Evolutionary conservation across 1,284 basidiomycete genomes (phyloP).

Genomic region (Tremellales sp.): DNA sequence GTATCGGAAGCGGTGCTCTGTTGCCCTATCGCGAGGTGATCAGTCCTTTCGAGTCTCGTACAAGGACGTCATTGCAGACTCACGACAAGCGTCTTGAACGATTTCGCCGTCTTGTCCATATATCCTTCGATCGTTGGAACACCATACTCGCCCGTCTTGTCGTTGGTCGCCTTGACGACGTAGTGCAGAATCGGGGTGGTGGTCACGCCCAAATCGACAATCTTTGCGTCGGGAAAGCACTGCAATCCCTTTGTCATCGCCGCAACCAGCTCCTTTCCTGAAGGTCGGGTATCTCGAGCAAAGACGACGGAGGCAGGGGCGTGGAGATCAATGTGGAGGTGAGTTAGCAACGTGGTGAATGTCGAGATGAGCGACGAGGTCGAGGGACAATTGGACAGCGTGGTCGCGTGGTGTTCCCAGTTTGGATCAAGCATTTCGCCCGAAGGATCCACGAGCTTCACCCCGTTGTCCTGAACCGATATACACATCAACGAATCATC

Average conservation of each 20-base stretch:
- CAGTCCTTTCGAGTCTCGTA: neutral
- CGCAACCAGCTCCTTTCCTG: conserved; percentile 73
- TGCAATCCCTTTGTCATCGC: conserved; percentile 80
- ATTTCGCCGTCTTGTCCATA: conserved; percentile 74
- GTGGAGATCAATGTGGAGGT: conserved; percentile 70
- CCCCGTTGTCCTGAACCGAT: conserved; percentile 81
- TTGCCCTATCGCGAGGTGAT: conserved; percentile 57
- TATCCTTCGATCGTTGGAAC: conserved; percentile 83
- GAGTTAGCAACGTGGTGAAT: conserved; percentile 63
- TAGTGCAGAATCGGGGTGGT: conserved; percentile 97
- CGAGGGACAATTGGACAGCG: conserved; percentile 77
- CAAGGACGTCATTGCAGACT: conserved; percentile 36
- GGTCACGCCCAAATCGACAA: conserved; percentile 62
- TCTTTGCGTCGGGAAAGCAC: conserved; percentile 53
- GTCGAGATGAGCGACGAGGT: conserved; percentile 67
- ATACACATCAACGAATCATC: conserved; percentile 3
- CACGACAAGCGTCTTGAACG: conserved; percentile 84
- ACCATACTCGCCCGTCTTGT: conserved; percentile 65
- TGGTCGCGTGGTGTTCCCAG: conserved; percentile 89
- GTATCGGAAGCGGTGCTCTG: conserved; percentile 53
- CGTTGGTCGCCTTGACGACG: conserved; percentile 82
- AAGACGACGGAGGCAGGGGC: conserved; percentile 81
- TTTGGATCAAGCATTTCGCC: conserved; percentile 99
- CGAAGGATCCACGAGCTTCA: conserved; percentile 93
- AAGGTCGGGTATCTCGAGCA: conserved; percentile 89